Evolutionary conservation across 306 rosid species (phyloP), one percentile per base, ranked within the genome.

Genomic region (Medicago arabica): DNA sequence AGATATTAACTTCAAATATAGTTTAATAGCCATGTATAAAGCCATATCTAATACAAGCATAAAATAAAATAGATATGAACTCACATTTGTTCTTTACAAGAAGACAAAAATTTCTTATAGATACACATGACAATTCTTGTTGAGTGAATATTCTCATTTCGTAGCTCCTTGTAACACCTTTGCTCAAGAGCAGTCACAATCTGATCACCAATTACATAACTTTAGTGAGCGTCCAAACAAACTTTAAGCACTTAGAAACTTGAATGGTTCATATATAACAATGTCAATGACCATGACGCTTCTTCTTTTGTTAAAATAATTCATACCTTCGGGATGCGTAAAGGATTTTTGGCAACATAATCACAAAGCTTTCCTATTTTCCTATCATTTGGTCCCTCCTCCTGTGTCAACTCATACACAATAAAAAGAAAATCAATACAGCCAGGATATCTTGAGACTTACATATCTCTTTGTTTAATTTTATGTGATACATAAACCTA

Each of bases 61-160:
- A 55, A 69, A 36, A 67, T 79, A 41, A 53, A 76, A 44, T 8
- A 83, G 49, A 79, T 55, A 72, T 23, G 76, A 72, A 85, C 99
- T 88, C 85, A 96, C 99, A 96, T 88, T 81, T 92, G 98, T 80
- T 89, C 98, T 86, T 84, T 92, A 82, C 99, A 96, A 70, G 96
- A 86, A 78, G 75, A 67, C 80, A 92, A 60, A 81, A 96, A 82
- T 81, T 96, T 96, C 86, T 81, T 87, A 88, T 90, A 96, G 64
- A 96, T 90, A 81, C 90, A 75, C 92, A 92, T 88, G 85, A 92
- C 93, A 59, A 92, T 83, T 90, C 83, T 90, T 14, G 89, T 83
- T 18, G 96, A 80, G 18, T 6, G 86, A 73, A 90, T 84, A 66
- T 90, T 96, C 85, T 92, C 98, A 51, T 69, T 84, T 69, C 99